Base-by-base conservation (phyloP, 495 filamentous ascomycete species). In the Beverwykella pulmonaria region DNA sequence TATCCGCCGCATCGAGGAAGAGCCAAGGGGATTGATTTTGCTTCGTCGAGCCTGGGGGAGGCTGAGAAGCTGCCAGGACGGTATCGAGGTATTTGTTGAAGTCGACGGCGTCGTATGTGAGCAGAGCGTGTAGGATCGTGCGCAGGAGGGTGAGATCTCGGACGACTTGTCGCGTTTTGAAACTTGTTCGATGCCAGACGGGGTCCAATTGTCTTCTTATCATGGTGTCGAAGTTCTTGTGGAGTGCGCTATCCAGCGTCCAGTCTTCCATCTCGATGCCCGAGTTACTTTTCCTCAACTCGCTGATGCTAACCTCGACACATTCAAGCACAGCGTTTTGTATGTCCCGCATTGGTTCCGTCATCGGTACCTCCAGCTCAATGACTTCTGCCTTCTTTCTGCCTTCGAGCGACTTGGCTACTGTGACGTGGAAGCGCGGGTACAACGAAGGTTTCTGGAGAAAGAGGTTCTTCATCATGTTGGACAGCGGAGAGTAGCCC, bases 201-300 rank as follows among this genome's bases (percentile, higher is more conserved):
- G 93, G 92, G 73, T 98, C 93, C 15, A 98, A 79, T 76, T 98
- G 94, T 71, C 93, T 86, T 53, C 92, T 80, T 53, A 98, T 86
- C 62, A 93, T 86, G 34, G 91, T 81, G 75, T 98, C 95, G 74
- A 98, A 98, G 68, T 88, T 93, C 74, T 88, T 90, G 65, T 97
- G 90, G 59, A 98, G 78, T 23, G 94, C 95, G 75, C 92, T 97
- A 74, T 98, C 95, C 20, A 97, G 80, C 59, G 92, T 98, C 94
- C 94, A 98, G 68, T 97, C 92, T 63, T 93, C 93, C 89, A 98
- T 90, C 67, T 98, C 95, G 6, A 98, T 78, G 0, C 92, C 92
- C 0, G 87, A 82, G 72, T 97, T 97, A 9, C 86, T 81, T 74
- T 96, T 97, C 74, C 92, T 93, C 17, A 98, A 80, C 73, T 98